phyloP scores from a whole-genome alignment of 495 filamentous ascomycete species.

The Viridothelium virens region DNA sequence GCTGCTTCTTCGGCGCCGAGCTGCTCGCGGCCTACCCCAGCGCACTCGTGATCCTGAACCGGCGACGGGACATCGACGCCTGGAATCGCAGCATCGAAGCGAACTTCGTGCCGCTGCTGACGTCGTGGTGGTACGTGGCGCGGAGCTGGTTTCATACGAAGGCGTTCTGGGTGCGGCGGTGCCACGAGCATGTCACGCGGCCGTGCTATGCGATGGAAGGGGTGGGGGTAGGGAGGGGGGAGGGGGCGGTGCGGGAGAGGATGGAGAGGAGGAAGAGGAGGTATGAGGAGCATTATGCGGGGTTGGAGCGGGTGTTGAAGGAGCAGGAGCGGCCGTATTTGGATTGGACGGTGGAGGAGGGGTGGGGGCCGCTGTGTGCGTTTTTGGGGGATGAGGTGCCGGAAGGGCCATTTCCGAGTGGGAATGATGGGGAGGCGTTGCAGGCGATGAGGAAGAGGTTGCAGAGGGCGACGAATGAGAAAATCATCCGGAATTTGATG shows the following conservation, averaged over 20 bases:
- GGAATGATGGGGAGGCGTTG: slow-evolving; percentile 3
- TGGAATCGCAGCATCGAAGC: slow-evolving; percentile 15
- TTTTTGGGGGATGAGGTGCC: slow-evolving; percentile 22
- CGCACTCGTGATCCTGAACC: slow-evolving; percentile 17
- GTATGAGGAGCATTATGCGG: slow-evolving; percentile 21
- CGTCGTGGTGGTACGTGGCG: not conserved
- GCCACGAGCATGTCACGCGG: not conserved
- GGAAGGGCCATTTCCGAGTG: slow-evolving; percentile 11
- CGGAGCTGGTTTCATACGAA: not conserved
- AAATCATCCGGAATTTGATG: not conserved
- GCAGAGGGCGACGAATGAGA: not conserved
- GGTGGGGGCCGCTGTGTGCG: slow-evolving; percentile 19
- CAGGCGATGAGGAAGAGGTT: not conserved
- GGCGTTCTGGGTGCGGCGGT: slow-evolving; percentile 11
- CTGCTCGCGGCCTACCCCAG: slow-evolving; percentile 18
- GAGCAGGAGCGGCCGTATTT: slow-evolving; percentile 17
- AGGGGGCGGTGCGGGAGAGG: not conserved
- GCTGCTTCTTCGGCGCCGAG: slow-evolving; percentile 14
- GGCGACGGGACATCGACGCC: slow-evolving; percentile 15
- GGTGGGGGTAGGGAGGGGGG: not conserved
- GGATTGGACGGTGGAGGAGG: slow-evolving; percentile 15
- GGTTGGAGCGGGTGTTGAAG: slow-evolving; percentile 12
- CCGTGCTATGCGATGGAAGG: not conserved
- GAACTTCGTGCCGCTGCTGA: slow-evolving; percentile 6
- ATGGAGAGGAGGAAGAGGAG: slow-evolving; percentile 12